phyloP scores from a whole-genome alignment of 2,329 filamentous ascomycete genomes.

The Venturia nashicola region DNA sequence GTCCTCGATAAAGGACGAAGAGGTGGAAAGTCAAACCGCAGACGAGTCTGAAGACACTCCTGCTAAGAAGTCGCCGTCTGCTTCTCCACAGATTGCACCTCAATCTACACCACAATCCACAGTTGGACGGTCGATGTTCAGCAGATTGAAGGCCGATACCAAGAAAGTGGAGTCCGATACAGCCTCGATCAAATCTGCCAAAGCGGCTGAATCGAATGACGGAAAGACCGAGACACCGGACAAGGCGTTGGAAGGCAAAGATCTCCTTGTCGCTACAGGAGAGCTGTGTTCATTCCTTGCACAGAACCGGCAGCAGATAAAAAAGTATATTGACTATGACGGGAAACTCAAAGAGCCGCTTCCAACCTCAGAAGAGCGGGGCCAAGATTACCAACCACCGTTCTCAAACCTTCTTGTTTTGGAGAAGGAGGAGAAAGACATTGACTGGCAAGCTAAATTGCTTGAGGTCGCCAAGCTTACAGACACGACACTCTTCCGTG shows the following conservation, averaged over 20 bases:
- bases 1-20: constrained; percentile 45
- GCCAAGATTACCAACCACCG: constrained; percentile 25
- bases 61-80: constrained; percentile 1
- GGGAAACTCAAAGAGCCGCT: constrained; percentile 47
- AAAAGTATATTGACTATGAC: constrained; percentile 47
- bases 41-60: constrained; percentile 19
- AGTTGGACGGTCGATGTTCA: constrained; percentile 30
- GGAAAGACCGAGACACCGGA: constrained; percentile 41
- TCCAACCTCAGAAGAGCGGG: constrained; percentile 29
- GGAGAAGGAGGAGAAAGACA: constrained; percentile 22
- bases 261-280: constrained; percentile 67
- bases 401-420: constrained; percentile 31
- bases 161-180: constrained; percentile 37
- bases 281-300: constrained; percentile 82
- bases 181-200: constrained; percentile 48
- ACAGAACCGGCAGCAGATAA: constrained; percentile 59
- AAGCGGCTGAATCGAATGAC: constrained; percentile 43
- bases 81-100: constrained; percentile 12
- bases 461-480: constrained; percentile 69
- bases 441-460: constrained; percentile 58
- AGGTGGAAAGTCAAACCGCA: constrained; percentile 24
- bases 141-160: constrained; percentile 32
- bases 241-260: constrained; percentile 56
- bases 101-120: constrained; percentile 18
- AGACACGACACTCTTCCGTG: constrained; percentile 87